phyloP scores from a whole-genome alignment of 2,329 filamentous ascomycete species.

The Aspergillus ruber region DNA sequence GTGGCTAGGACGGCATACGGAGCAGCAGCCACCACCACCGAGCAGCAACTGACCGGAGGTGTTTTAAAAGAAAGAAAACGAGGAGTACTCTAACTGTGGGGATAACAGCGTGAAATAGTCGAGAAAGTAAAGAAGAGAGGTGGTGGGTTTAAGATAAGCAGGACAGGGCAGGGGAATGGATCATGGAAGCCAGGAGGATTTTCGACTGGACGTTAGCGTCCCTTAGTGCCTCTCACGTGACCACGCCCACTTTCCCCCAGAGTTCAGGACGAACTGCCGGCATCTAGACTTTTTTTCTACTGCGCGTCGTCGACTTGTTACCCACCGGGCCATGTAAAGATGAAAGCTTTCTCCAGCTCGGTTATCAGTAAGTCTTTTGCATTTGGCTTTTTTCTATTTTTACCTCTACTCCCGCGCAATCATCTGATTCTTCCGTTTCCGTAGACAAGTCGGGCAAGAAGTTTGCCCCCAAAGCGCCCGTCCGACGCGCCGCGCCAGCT shows the following conservation, averaged over 20 bases:
- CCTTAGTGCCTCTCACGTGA: constrained; percentile 35
- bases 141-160: constrained; percentile 22
- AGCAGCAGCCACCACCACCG: constrained; percentile 26
- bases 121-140: constrained; percentile 19
- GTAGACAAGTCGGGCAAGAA: constrained; percentile 64
- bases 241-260: constrained; percentile 23
- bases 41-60: constrained; percentile 26
- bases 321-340: constrained; percentile 9
- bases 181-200: constrained; percentile 34
- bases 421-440: constrained; percentile 1
- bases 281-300: constrained; percentile 17
- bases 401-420: constrained; percentile 4
- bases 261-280: constrained; percentile 11
- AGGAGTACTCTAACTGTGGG: constrained; percentile 15
- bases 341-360: constrained; percentile 50
- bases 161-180: constrained; percentile 10
- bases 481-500: constrained; percentile 47
- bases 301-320: background rate
- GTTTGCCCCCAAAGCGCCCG: constrained; percentile 66
- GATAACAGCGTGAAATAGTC: constrained; percentile 5
- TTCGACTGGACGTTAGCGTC: constrained; percentile 31
- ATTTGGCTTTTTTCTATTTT: background rate
- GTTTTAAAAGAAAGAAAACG: constrained; percentile 12
- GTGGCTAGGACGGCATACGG: constrained; percentile 49
- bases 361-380: constrained; percentile 41